Evolutionary conservation across 768 basidiomycete genomes (phyloP), one percentile per base, ranked within the genome.

Genomic region (Psilocybe tampanensis): DNA sequence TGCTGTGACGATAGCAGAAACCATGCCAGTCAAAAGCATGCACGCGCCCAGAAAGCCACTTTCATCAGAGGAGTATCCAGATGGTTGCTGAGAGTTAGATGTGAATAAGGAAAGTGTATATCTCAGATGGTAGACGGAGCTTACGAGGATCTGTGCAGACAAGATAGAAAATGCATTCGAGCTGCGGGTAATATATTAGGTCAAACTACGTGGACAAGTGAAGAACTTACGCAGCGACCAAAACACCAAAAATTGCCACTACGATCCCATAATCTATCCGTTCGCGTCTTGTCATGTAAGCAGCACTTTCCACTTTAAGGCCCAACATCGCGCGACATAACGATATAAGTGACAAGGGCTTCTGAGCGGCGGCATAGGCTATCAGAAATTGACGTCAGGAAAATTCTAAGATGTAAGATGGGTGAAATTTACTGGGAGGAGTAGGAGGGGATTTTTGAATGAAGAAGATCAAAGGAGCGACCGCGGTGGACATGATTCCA

Each of bases 191-290:
- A 41, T 58, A 44, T 19, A 32, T 24, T 8, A 26, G 4, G 29
- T n/a, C 19, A 8, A 22, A 18, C 19, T 17, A 19, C 22, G 12
- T 1, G 45, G 23, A 42, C 3, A 47, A 33, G 44, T 29, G 18
- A 34, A 21, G 5, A 33, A 55, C 86, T 63, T 55, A 89, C 85
- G 83, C 82, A 12, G 81, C 86, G 23, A 86, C 84, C 7, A 91
- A 71, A 4, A 82, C 70, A 0, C 88, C 87, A 65, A 94, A 94
- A 15, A 86, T 68, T 13, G 80, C 34, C 0, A 74, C 66, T 4
- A 92, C 56, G 39, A 92, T 82, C 9, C 65, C 69, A 58, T 93
- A 92, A 63, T 95, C 92, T 9, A 87, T 29, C 33, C 90, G 81
- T 74, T 94, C 88, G 15, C 80, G 81, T 0, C 61, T 48, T 3